Base-by-base conservation (phyloP, 202 grass and related monocot genomes). In the Bolboschoenoplectus hybrid region DNA sequence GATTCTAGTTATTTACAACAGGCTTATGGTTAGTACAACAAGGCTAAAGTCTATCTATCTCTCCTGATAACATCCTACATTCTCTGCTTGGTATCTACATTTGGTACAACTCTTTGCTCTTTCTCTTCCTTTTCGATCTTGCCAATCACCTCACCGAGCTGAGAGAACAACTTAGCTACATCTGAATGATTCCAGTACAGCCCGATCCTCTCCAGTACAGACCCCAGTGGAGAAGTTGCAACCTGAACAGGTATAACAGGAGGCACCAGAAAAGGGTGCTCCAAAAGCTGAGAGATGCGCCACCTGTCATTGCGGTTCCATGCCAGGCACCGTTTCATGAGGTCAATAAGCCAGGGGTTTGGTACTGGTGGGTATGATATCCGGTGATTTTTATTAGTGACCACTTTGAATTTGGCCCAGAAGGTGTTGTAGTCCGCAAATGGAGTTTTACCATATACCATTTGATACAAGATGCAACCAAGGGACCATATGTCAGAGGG, bases 401-500 rank as follows among this genome's bases (percentile, higher is more conserved):
- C 93, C 11, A 89, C 89, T 84, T 96, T 94, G 73, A 94, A 92
- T 76, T 99, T 99, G 47, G 90, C 90, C 90, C 90, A 99, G 81
- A 99, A 97, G 43, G 64, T 91, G 83, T 91, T 97, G 89, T 97
- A 94, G 20, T 90, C 88, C 0, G 92, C 89, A 92, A 99, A 99
- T 20, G 92, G 93, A 52, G 97, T 99, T 88, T 92, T 99, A 19
- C 97, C 97, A 88, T 97, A 97, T 62, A 99, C 97, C 97, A 99
- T 99, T 70, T 97, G 97, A 45, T 96, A 99, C 74, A 99, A 92
- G 57, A 99, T 99, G 68, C 97, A 99, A 5, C 97, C 97, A 79
- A 99, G 93, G 55, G 97, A 96, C 93, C 97, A 99, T 61, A 99
- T 99, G 87, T 99, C 97, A 45, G 92, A 96, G 7, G 97, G 93